Evolutionary conservation across 148 eudicot genomes (phyloP), one percentile per base, ranked within the genome.

Genomic region (Chenopodium suecicum): DNA sequence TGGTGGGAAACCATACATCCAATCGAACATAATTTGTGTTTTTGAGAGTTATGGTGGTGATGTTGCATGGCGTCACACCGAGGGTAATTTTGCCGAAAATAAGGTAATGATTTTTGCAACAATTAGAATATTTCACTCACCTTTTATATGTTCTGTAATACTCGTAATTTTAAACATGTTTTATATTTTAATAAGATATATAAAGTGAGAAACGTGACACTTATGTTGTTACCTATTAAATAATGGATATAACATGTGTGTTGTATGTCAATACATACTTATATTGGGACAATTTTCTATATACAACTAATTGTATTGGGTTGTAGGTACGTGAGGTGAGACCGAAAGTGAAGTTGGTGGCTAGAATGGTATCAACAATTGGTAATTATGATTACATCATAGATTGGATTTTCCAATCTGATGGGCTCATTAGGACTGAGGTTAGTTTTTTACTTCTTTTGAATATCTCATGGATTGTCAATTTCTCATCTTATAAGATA

Each of bases 301-400:
- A 37, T 37, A 37, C 44, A 37, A 37, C 44, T 37, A 37, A 37
- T 37, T 37, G 8, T 37, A 37, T 37, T 37, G 44, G 4, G 8
- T 74, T 76, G 81, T 91, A 96, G 99, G 91, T 94, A n/a, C 87
- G 94, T 29, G 99, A 97, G 84, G 97, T 86, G 71, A 90, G 99
- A 88, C 99, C 98, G 60, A 94, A 97, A 82, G 99, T 97, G 91
- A 94, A 97, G 2, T 67, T 97, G 72, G 97, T 97, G 86, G 99
- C 88, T 64, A 86, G 99, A 82, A 97, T 97, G 99, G 99, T 97
- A 84, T 98, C 99, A 41, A 94, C 99, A 60, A 97, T 97, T 11
- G 99, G 93, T 20, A 97, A 97, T 83, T 97, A 97, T 46, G 98
- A 97, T 72, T 97, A 97, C 72, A 97, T 97, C n/a, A 89, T 97